phyloP scores from a whole-genome alignment of 78 protist species.

The Dictyostelium firmibasis region DNA sequence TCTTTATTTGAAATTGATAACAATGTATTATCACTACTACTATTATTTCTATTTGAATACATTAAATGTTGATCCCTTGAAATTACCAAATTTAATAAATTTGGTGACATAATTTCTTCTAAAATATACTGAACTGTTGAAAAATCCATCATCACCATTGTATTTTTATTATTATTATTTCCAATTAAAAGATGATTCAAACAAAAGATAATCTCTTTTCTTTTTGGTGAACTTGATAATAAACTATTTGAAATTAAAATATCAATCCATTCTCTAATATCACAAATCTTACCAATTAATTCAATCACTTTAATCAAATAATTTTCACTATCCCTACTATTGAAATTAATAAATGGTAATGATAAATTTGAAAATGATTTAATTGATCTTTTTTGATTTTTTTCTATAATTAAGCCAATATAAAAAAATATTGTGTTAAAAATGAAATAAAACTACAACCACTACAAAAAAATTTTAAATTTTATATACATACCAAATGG shows the following conservation, averaged over 20 bases:
- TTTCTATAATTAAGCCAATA: background rate
- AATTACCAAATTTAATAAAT: conserved; percentile 13
- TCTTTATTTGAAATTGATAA: background rate
- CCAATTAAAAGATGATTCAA: conserved; percentile 57
- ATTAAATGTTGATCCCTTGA: background rate
- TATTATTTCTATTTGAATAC: background rate
- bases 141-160: background rate
- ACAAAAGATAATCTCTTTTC: conserved; percentile 43
- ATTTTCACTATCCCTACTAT: conserved; percentile 5
- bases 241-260: conserved; percentile 11
- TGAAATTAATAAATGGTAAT: conserved; percentile 31
- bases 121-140: conserved; percentile 39
- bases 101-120: conserved; percentile 42
- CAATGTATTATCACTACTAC: background rate
- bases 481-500: conserved; percentile 7
- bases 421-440: background rate
- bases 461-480: too few relatives aligned
- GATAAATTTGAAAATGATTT: background rate
- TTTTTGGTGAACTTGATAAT: conserved; percentile 35
- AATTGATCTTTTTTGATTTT: background rate
- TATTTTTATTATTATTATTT: background rate
- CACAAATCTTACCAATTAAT: conserved; percentile 5
- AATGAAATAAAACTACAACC: too few relatives aligned
- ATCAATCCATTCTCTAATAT: conserved; percentile 39
- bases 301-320: background rate